phyloP scores from a whole-genome alignment of 169 alveolate species.

The Condylostoma magnum region DNA sequence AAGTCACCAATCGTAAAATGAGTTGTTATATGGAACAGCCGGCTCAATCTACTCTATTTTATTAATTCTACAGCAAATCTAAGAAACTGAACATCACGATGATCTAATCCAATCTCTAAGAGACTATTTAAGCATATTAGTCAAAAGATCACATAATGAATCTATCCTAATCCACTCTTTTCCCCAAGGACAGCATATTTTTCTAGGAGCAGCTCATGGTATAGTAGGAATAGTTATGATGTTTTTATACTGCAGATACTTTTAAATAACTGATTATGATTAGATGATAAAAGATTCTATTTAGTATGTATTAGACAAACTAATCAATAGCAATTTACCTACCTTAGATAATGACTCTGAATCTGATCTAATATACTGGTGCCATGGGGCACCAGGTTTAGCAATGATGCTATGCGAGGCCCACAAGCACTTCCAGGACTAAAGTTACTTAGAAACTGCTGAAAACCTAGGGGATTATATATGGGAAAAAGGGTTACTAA shows the following conservation, averaged over 20 bases:
- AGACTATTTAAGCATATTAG: no score
- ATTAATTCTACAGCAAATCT: slow-evolving; percentile 47
- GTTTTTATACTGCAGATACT: slow-evolving; percentile 48
- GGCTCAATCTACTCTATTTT: slow-evolving; percentile 80
- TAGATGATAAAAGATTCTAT: slow-evolving; percentile 16
- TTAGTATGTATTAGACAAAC: slow-evolving; percentile 11
- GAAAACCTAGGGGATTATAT: slow-evolving; percentile 54
- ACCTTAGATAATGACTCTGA: slow-evolving; percentile 46
- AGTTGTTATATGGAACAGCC: slow-evolving; percentile 84
- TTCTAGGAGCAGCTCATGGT: slow-evolving; percentile 91
- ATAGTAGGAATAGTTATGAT: slow-evolving; percentile 71
- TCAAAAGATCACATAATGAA: slow-evolving; percentile 11
- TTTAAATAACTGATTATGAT: neutral
- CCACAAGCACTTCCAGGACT: slow-evolving; percentile 40
- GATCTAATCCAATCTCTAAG: no score
- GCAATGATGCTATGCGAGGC: slow-evolving; percentile 69
- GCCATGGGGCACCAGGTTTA: slow-evolving; percentile 91
- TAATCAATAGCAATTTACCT: slow-evolving; percentile 67
- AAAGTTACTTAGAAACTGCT: slow-evolving; percentile 48
- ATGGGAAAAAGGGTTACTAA: slow-evolving; percentile 78
- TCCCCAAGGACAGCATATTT: slow-evolving; percentile 44
- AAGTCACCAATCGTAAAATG: slow-evolving; percentile 30
- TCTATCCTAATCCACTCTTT: slow-evolving; percentile 36
- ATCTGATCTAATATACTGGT: slow-evolving; percentile 74
- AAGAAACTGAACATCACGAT: no score